Percentiles rank a stretch among this genome's conserved stretches.
phyloP scores from a whole-genome alignment of 2,329 filamentous ascomycete species.

The Epichloe sp. region DNA sequence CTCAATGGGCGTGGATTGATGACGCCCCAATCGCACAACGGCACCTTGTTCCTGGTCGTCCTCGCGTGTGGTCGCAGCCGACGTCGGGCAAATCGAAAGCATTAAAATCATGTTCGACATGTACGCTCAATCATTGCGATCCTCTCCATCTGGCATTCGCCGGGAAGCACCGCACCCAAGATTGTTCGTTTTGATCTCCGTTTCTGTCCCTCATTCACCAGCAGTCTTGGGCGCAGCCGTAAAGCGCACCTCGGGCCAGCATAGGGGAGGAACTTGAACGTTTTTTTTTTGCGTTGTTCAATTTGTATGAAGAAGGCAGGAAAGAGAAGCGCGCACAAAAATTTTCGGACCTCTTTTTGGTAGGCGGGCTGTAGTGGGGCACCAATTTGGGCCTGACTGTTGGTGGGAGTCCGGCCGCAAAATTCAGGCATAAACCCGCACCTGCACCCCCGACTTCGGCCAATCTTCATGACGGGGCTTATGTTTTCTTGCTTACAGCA shows the following conservation, averaged over 20 bases:
- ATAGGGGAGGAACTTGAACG: conserved; percentile 27
- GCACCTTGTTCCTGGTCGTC: too few relatives aligned
- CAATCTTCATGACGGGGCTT: not conserved
- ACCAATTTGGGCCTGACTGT: not conserved
- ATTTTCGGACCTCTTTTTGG: conserved; percentile 8
- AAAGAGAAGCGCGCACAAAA: not conserved
- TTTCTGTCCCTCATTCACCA: conserved; percentile 33
- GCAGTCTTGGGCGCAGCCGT: conserved; percentile 32
- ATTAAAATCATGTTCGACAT: conserved; percentile 17
- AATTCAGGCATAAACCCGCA: not conserved
- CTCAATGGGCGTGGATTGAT: too few relatives aligned
- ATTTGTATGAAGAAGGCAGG: conserved; percentile 13
- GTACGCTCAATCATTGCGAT: conserved; percentile 49
- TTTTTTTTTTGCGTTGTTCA: conserved; percentile 35
- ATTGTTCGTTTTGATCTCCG: conserved; percentile 43
- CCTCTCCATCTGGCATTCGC: conserved; percentile 33
- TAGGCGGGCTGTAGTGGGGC: not conserved
- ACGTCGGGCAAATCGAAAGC: not conserved
- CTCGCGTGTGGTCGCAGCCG: not conserved
- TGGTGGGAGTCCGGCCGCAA: not conserved
- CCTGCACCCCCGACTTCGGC: not conserved
- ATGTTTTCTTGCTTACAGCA: too few relatives aligned
- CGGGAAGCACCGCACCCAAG: conserved; percentile 46
- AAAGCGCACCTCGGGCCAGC: conserved; percentile 34
- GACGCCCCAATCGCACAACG: too few relatives aligned